Percentiles rank a stretch among this genome's conserved stretches.
Conservation (phyloP, 1,284 basidiomycete species). For the Volvariella volvacea region DNA sequence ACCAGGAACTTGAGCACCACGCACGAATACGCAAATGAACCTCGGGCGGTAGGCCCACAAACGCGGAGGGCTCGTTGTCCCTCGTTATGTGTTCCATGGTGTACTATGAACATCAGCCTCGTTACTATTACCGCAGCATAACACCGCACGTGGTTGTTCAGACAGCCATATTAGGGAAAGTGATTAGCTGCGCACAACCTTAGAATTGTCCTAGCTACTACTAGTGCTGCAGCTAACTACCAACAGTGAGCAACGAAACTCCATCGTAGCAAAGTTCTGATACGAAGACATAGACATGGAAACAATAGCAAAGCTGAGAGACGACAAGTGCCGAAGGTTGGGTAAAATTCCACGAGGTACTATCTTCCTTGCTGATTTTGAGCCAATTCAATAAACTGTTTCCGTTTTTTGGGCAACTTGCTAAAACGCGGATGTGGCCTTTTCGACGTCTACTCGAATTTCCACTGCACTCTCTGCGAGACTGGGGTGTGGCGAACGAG, state of each 20-base stretch:
- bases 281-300: conserved; percentile 1
- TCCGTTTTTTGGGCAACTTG: too few species aligned
- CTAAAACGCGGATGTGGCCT: conserved; percentile 45
- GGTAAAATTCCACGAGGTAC: too few species aligned
- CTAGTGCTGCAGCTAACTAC: too few species aligned
- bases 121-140: too few species aligned
- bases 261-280: not conserved
- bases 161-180: too few species aligned
- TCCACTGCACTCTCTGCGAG: conserved; percentile 34
- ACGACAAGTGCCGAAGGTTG: conserved; percentile 8
- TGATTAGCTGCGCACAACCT: too few species aligned
- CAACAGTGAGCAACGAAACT: conserved; percentile 3
- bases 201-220: too few species aligned
- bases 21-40: conserved; percentile 51
- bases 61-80: not conserved
- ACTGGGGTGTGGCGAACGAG: conserved; percentile 23
- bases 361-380: too few species aligned
- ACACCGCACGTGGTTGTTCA: too few species aligned
- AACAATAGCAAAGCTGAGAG: conserved; percentile 6
- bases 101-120: too few species aligned
- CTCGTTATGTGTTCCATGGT: too few species aligned
- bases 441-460: conserved; percentile 63
- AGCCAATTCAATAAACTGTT: too few species aligned
- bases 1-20: conserved; percentile 14
- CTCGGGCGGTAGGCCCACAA: conserved; percentile 44